Base-by-base conservation (phyloP, 768 basidiomycete genomes). In the Podaxis sp. region DNA sequence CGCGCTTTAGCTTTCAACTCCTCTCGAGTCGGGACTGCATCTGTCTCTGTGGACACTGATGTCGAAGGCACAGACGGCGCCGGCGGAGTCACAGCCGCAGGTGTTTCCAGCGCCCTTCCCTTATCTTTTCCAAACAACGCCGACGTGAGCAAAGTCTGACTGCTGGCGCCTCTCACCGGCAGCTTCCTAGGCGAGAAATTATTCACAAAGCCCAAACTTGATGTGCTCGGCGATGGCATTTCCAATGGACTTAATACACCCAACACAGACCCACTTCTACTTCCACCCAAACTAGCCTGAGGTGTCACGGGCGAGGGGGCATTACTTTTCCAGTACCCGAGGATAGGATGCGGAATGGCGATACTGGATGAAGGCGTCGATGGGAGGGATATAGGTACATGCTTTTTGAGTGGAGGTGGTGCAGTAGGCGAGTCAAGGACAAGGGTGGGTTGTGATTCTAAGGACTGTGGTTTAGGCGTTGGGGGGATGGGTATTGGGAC, bases 381-480 rank as follows among this genome's bases (percentile, higher is more conserved):
- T 4, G 81, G 81, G 2, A 82, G 71, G 5, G 82, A 79, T 37
- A 84, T 78, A 5, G 77, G 79, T 57, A 74, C 73, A 5, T 69
- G 69, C 63, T 70, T 76, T 5, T 70, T 65, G 10, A 78, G 67
- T 6, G 73, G 74, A 9, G 82, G 80, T 4, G 80, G 78, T 14
- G 66, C 62, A 37, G 59, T 63, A 1, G 79, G 76, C 0, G 76
- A 71, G 0, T 69, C 66, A 5, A 63, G 25, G 13, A 40, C 42
- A 9, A 42, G 5, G 14, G 54, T 28, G 5, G 54, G 21, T 23
- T 55, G 32, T 9, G 54, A 13, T 7, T 16, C 11, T 13, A 55
- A 16, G 38, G 37, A 13, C 36, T 40, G 23, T 7, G 38, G 38
- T 28, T 21, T 44, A 7, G 68, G 44, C 5, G 64, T 56, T 2